Percentiles rank a stretch among this genome's conserved stretches.
Evolutionary conservation across 2,329 filamentous ascomycete species (phyloP).

Genomic region (Camptophora hylomeconis): DNA sequence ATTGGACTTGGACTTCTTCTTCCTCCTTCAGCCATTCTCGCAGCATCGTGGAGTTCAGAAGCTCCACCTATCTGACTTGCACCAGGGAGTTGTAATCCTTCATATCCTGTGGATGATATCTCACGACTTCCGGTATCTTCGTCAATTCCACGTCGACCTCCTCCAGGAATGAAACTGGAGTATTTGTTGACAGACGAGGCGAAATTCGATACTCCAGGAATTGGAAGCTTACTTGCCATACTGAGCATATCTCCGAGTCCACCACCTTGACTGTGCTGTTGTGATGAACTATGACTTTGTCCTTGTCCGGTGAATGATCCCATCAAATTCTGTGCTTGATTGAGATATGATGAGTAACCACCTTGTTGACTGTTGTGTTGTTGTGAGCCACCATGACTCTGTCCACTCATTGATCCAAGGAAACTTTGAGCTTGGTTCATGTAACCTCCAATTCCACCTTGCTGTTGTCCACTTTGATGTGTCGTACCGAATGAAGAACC

Average conservation of each 20-base stretch:
- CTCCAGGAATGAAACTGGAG: slow-evolving; percentile 12
- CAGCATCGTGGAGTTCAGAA: slow-evolving; percentile 4
- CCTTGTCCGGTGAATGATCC: slow-evolving; percentile 4
- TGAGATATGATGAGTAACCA: slow-evolving; percentile 5
- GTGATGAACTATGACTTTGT: slow-evolving; percentile 1
- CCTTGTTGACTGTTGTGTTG: no score
- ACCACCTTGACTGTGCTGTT: slow-evolving; percentile 3
- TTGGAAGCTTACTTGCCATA: slow-evolving; percentile 15
- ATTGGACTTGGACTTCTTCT: slow-evolving; percentile 2
- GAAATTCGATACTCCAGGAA: slow-evolving; percentile 12
- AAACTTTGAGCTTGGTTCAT: no score
- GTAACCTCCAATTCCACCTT: no score
- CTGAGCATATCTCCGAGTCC: slow-evolving; percentile 13
- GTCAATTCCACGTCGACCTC: slow-evolving; percentile 3
- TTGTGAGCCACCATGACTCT: no score
- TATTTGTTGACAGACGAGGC: slow-evolving; percentile 13
- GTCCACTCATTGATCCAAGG: no score
- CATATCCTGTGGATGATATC: slow-evolving; percentile 4
- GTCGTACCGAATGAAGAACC: neutral
- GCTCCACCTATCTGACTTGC: slow-evolving; percentile 1
- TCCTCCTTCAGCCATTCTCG: neutral
- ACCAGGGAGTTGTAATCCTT: slow-evolving; percentile 3
- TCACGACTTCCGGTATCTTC: slow-evolving; percentile 7
- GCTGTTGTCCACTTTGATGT: slow-evolving; percentile 2
- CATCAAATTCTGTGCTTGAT: slow-evolving; percentile 4